Evolutionary conservation across 2,329 filamentous ascomycete genomes (phyloP), one percentile per base, ranked within the genome.

Genomic region (Plectosphaerella plurivora): DNA sequence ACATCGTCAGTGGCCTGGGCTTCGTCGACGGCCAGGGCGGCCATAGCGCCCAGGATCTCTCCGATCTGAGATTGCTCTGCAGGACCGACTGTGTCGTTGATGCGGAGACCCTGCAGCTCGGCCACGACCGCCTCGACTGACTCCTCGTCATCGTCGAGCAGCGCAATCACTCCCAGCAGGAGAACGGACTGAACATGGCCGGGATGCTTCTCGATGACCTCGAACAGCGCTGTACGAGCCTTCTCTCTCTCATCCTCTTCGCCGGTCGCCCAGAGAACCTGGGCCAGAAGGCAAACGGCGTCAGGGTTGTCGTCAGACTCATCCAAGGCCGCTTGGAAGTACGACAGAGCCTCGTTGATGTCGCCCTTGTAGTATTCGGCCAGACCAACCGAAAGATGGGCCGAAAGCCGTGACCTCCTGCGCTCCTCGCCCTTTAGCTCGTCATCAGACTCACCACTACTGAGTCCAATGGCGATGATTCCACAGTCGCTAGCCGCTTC

Each of bases 201-300:
- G 0, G 89, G 83, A 48, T 88, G 73, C 49, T 76, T 79, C 60
- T 92, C 89, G 12, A 96, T 86, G 36, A 88, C 86, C 14, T 86
- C 85, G 62, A 96, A 93, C 1, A 99, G 78, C 57, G 89, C 82
- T 50, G 88, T 84, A 4, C 91, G 82, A 15, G 93, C 92, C 55
- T 88, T 84, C 48, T 86, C 83, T 46, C 87, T 83, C 51, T 92
- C 88, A 1, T 85, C 78, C 7, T 87, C 82, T 0, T 85, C 84
- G 9, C 89, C 91, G 58, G 90, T 91, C 0, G 92, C 92, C 93
- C 94, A 99, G 1, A 97, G 78, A 0, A 97, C 89, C 68, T 97
- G 91, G 0, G 92, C 89, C 12, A 97, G 77, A 12, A 97, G 77
- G 63, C 92, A 97, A 0, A 91, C 86, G 1, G 93, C 87, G 63